These are phyloP conservation scores for Huntiella abstrusa DNA, from an alignment of 2,329 filamentous ascomycete genomes.

Conservation along the genomic window DNA sequence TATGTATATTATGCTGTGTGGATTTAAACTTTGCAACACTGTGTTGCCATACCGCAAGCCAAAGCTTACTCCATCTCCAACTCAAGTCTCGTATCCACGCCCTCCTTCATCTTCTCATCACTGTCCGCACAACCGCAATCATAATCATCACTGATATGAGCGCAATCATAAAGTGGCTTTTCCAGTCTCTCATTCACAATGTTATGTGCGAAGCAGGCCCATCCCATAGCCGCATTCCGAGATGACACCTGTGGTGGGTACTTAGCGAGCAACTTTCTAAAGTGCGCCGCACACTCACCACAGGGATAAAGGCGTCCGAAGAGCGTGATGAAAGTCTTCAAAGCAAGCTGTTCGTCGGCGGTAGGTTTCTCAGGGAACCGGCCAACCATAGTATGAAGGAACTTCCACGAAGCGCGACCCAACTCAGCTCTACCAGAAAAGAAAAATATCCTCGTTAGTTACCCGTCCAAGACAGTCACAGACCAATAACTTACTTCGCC, in stretches of 20 bases:
- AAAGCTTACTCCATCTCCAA: conserved; percentile 12
- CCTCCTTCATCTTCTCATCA: conserved; percentile 25
- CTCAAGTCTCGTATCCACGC: conserved; percentile 16
- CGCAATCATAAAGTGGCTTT: conserved; percentile 46
- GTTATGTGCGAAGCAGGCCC: conserved; percentile 52
- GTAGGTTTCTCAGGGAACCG: conserved; percentile 49
- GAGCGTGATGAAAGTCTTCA: conserved; percentile 45
- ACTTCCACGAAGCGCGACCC: conserved; percentile 49
- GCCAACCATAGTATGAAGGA: conserved; percentile 52
- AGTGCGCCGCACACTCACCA: conserved; percentile 50
- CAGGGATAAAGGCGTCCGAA: conserved; percentile 53
- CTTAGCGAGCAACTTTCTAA: conserved; percentile 39
- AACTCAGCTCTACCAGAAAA: conserved; percentile 35
- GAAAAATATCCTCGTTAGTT: conserved; percentile 2
- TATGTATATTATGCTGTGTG: too few species aligned
- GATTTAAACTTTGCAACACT: too few species aligned
- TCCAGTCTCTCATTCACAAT: conserved; percentile 44
- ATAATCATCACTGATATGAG: conserved; percentile 50
- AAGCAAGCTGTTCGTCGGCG: conserved; percentile 39
- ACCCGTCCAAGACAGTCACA: background rate
- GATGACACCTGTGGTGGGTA: conserved; percentile 47
- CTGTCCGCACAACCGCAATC: conserved; percentile 55
- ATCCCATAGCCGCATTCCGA: conserved; percentile 44
- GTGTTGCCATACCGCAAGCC: background rate
- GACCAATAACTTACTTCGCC: conserved; percentile 36